Percentiles rank a stretch among this genome's conserved stretches.
Conservation (phyloP, 441 rosid species). For the Populus hybrid region DNA sequence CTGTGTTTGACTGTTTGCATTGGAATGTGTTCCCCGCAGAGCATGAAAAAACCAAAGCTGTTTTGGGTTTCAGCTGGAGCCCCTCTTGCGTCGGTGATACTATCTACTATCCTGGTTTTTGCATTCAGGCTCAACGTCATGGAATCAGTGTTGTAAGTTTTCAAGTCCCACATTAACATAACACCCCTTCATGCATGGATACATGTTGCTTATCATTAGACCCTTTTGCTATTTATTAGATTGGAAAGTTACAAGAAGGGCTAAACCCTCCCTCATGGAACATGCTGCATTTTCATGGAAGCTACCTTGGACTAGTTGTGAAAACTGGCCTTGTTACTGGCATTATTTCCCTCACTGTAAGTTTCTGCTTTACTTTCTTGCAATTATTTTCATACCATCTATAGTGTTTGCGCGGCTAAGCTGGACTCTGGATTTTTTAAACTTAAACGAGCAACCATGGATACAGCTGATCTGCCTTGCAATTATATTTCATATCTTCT, state of each 20-base stretch:
- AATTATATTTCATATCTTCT: neutral
- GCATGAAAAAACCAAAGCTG: constrained; percentile 73
- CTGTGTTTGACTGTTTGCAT: neutral
- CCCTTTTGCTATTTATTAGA: constrained; percentile 32
- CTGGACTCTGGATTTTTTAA: neutral
- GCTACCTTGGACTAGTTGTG: constrained; percentile 58
- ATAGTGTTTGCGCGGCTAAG: neutral
- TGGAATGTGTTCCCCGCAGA: constrained; percentile 43
- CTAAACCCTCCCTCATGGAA: constrained; percentile 91
- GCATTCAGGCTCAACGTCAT: constrained; percentile 67
- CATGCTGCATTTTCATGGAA: constrained; percentile 74
- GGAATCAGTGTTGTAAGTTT: constrained; percentile 68
- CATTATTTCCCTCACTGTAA: constrained; percentile 85
- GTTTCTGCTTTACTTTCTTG: neutral
- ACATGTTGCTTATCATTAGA: neutral
- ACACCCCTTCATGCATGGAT: neutral
- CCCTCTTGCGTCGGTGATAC: constrained; percentile 65
- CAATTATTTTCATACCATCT: neutral
- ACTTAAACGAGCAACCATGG: neutral
- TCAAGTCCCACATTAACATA: neutral
- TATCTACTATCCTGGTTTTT: constrained; percentile 71
- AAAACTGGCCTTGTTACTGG: constrained; percentile 86
- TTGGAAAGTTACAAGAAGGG: constrained; percentile 80
- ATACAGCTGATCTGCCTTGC: neutral
- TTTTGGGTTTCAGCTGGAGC: constrained; percentile 93